A percentile compares a stretch with the other conserved stretches of the same genome.
Evolutionary conservation across 2,329 filamentous ascomycete genomes (phyloP).

Genomic region (Epichloe bromicola): DNA sequence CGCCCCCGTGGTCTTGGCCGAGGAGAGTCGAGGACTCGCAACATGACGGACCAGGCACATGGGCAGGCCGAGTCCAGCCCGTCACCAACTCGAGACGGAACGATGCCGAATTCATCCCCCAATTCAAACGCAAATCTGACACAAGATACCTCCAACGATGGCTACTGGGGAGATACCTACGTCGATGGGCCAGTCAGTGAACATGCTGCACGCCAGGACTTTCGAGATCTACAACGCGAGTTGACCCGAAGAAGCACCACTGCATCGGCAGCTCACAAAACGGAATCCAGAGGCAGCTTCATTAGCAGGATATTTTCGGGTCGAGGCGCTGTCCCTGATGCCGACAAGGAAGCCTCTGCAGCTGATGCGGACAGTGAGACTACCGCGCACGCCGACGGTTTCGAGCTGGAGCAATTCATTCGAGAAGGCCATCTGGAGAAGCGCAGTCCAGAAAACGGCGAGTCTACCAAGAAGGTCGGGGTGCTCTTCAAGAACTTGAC

Average conservation of each 20-base stretch:
- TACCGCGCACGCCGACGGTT: slow-evolving; percentile 36
- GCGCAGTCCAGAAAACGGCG: slow-evolving; percentile 36
- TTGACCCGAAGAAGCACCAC: slow-evolving; percentile 10
- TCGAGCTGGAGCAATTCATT: slow-evolving; percentile 58
- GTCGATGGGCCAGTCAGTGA: slow-evolving; percentile 10
- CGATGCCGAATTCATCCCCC: neutral
- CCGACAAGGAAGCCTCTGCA: slow-evolving; percentile 1
- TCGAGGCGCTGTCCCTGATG: neutral
- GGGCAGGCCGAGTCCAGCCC: neutral
- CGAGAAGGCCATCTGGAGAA: slow-evolving; percentile 66
- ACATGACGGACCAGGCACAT: neutral
- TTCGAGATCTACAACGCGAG: slow-evolving; percentile 12
- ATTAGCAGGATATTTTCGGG: slow-evolving; percentile 1
- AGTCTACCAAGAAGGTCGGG: slow-evolving; percentile 62
- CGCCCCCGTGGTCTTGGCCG: no score
- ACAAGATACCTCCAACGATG: slow-evolving; percentile 7
- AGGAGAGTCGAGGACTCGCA: neutral
- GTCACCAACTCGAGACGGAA: neutral
- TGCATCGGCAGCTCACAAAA: slow-evolving; percentile 1
- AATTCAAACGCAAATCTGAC: neutral
- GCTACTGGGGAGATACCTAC: slow-evolving; percentile 15
- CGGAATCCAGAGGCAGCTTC: neutral
- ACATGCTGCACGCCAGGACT: slow-evolving; percentile 9
- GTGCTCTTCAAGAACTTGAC: slow-evolving; percentile 66
- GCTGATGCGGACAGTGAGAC: slow-evolving; percentile 1